Evolutionary conservation across 768 basidiomycete genomes (phyloP), one percentile per base, ranked within the genome.

Genomic region (Pleurotus pulmonarius): DNA sequence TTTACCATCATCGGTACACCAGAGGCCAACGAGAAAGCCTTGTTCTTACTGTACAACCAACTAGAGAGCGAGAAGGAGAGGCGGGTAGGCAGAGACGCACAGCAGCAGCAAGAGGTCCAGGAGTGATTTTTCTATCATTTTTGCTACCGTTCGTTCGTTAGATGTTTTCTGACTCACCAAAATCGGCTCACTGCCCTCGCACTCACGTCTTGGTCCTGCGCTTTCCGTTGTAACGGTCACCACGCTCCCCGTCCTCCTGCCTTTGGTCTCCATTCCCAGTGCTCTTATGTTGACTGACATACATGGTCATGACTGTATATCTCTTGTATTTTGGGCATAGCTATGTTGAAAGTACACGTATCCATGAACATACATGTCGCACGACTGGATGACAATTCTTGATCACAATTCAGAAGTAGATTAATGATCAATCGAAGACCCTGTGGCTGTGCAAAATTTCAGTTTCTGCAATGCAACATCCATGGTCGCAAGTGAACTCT

Each of bases 1-100:
- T 99, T 99, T 78, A 94, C 97, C 59, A 98, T 99, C 69, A 82
- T 97, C 46, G 97, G 97, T 55, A 94, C 94, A 11, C 90, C 93
- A 47, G 92, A 94, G 72, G 90, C 92, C 63, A 98, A 97, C 72
- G 96, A 99, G 75, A 96, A 98, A 75, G 97, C 97, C 2, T 76
- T 99, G 57, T 98, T 96, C 80, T 76, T 99, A 58, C 81, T 99
- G 59, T 99, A 98, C 75, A 94, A 96, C 66, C 96, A 97, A 69
- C 78, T 96, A 60, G 95, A 97, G 76, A 94, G 87, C 69, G 93
- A 95, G 83, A 96, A 96, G 76, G 92, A 95, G 75, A 83, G 94
- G 72, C 82, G 94, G 64, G 90, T 94, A 57, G 90, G 90, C 55
- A 80, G 88, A 61, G 92, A 93, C 70, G 82, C 86, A 60, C 85